Base-by-base conservation (phyloP, 768 basidiomycete genomes). In the Hygrocybe coccinea region DNA sequence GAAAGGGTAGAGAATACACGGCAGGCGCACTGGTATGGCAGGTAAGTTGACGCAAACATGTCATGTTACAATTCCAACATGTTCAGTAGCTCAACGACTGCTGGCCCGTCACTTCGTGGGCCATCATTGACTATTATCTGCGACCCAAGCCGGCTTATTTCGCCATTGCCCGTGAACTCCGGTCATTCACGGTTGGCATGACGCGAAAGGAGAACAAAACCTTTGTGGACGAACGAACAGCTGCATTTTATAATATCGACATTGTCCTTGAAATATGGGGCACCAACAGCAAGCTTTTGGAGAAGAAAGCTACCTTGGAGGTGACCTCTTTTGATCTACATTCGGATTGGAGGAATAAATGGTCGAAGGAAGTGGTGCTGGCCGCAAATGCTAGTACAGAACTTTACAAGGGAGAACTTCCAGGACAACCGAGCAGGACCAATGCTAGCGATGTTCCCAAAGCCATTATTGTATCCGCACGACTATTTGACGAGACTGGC, bases 1-100 rank as follows among this genome's bases (percentile, higher is more conserved):
- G 95, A n/a, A 80, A 69, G 57, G 92, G 92, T 7, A 81, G 74
- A 63, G 89, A 97, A 65, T 85, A 91, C 68, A 92, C 89, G 1
- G 83, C 92, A 5, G 93, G 92, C 44, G 95, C 93, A 33, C 79
- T 97, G 36, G 94, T 97, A 22, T 97, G 95, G 95, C 93, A 95
- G 84, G 86, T 91, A 62, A 71, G 78, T 38, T n/a, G 15, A 37
- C 41, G 2, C 12, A 21, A 43, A 33, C 34, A 60, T 19, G 15
- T 33, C 10, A 7, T 19, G 6, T 41, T n/a, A 11, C 25, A 35
- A 24, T 7, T 47, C 10, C 39, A 44, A 36, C 11, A n/a, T 24
- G 9, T 21, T 17, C 56, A 52, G 52, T 62, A 91, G 86, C 77
- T 92, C 59, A 91, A 91, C 61, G 90, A 93, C 65, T 94, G 92